Conservation (phyloP, 257 asterid genomes). For the Nicotiana sylvestris region DNA sequence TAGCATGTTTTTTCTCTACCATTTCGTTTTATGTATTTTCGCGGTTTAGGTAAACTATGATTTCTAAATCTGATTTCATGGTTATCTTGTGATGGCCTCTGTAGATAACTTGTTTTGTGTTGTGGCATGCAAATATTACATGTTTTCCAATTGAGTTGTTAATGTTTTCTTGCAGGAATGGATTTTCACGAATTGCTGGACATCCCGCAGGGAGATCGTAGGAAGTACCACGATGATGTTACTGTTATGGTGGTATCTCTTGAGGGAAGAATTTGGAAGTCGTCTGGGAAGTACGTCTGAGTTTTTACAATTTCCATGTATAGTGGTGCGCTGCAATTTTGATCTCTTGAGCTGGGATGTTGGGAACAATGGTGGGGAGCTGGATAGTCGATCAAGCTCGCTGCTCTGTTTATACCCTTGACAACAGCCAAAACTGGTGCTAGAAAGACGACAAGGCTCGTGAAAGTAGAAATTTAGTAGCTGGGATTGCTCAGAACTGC, state of each 20-base stretch:
- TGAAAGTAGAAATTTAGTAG: conserved; percentile 17
- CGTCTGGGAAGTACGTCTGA: conserved; percentile 19
- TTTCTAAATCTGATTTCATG: too few relatives aligned
- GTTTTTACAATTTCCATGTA: background rate
- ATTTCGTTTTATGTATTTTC: too few relatives aligned
- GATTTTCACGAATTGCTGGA: conserved; percentile 25
- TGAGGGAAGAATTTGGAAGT: conserved; percentile 27
- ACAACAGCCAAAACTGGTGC: conserved; percentile 5
- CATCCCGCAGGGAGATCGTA: conserved; percentile 25
- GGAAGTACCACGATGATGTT: conserved; percentile 27
- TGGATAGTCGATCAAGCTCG: too few relatives aligned
- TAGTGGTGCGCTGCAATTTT: conserved; percentile 1
- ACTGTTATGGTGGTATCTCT: conserved; percentile 26
- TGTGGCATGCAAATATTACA: too few relatives aligned
- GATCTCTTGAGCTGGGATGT: background rate
- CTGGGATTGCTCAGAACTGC: background rate
- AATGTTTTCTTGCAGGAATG: conserved; percentile 17
- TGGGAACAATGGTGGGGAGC: too few relatives aligned
- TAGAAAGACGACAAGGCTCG: background rate
- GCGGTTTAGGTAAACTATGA: too few relatives aligned
- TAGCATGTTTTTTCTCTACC: too few relatives aligned
- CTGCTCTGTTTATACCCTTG: background rate
- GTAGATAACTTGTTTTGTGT: too few relatives aligned
- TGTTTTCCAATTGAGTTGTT: background rate
- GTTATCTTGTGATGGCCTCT: too few relatives aligned